Evolutionary conservation across 2,329 filamentous ascomycete species (phyloP), one percentile per base, ranked within the genome.

Genomic region (Macrophomina pseudophaseolina): DNA sequence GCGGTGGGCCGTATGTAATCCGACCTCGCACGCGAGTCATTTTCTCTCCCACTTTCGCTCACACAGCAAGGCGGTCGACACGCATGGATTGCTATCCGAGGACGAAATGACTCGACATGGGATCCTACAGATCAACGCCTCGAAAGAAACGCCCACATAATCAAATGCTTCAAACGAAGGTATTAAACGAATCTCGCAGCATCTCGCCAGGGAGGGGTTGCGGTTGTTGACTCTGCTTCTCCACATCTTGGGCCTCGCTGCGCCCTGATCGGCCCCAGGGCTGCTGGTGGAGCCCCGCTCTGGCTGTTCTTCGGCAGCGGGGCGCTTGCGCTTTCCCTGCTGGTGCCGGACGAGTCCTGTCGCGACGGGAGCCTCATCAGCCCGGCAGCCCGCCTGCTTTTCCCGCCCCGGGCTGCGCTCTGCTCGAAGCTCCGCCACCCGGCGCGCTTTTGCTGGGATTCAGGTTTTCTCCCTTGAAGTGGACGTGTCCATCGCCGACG

Each of bases 271-370:
- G n/a, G 56, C 42, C 56, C 40, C 56, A 14, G 23, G 4, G n/a
- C 52, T 12, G 30, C 28, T 30, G 18, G 1, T 30, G 48, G 48
- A 51, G 49, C 56, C 54, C 56, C 40, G 56, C 38, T 59, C 32
- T 42, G 56, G 58, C 11, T 49, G 12, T 62, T 62, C 58, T 12
- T 49, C 58, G 58, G 58, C 30, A 62, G 58, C 58, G 58, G 58
- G 58, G 58, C 42, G 56, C 56, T 9, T 60, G 54, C 23, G 12
- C n/a, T 46, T 35, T 40, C 58, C 42, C 2, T 28, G 23, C 38
- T 11, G 12, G 40, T n/a, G 14, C 2, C 23, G 23, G 23, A 23
- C 23, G 23, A 23, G 23, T 23, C 51, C 12, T 12, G 35, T 42
- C 53, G 12, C n/a, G 14, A n/a, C 38, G 23, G 23, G 23, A 23